Percentiles rank a stretch among this genome's conserved stretches.
Conservation (phyloP, 768 basidiomycete species). For the Steccherinum ochraceum region DNA sequence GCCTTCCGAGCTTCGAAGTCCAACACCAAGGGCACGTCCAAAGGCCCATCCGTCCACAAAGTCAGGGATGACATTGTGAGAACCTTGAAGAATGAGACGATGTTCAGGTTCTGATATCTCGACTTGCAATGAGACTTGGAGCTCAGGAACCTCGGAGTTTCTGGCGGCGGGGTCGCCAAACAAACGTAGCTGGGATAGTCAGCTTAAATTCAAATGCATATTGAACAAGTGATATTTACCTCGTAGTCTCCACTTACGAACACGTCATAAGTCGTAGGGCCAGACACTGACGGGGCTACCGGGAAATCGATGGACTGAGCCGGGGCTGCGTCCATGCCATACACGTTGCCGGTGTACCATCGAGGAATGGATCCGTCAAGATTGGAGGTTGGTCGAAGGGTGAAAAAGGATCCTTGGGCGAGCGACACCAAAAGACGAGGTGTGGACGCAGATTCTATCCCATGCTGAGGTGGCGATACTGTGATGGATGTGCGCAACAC, state of each 20-base stretch:
- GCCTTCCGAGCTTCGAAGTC: conserved; percentile 42
- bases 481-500: conserved; percentile 62
- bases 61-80: conserved; percentile 56
- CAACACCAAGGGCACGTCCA: conserved; percentile 64
- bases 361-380: conserved; percentile 25
- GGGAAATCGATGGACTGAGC: conserved; percentile 47
- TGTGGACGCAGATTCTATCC: background rate
- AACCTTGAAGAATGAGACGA: conserved; percentile 33
- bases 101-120: conserved; percentile 34
- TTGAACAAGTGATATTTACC: conserved; percentile 23
- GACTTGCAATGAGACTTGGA: conserved; percentile 48
- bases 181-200: conserved; percentile 55
- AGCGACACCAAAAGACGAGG: conserved; percentile 30
- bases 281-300: conserved; percentile 29
- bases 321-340: conserved; percentile 50
- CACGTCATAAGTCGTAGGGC: conserved; percentile 54
- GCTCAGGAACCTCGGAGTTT: conserved; percentile 38
- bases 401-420: conserved; percentile 73
- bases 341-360: conserved; percentile 90
- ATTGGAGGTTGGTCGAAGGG: conserved; percentile 45
- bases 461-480: conserved; percentile 38
- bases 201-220: background rate
- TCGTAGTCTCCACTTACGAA: conserved; percentile 83
- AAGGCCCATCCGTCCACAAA: conserved; percentile 73
- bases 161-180: conserved; percentile 66